Percentiles rank a stretch among this genome's conserved stretches.
phyloP scores from a whole-genome alignment of 2,329 filamentous ascomycete species.

The Ascochyta clinopodiicola region DNA sequence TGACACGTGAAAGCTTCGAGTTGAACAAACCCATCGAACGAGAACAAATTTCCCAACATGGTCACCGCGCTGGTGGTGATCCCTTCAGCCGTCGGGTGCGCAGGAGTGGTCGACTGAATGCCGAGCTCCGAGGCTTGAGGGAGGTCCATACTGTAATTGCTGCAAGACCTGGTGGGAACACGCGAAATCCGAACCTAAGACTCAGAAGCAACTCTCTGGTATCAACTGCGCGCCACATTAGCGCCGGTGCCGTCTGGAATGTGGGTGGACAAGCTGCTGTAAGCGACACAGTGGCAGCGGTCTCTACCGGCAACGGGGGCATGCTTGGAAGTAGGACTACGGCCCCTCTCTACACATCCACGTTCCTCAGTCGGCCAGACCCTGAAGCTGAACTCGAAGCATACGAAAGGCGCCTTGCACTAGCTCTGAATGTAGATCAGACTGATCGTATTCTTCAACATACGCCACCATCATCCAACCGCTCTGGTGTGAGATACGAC shows the following conservation, averaged over 20 bases:
- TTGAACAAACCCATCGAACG: slow-evolving; percentile 57
- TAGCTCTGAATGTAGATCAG: slow-evolving; percentile 81
- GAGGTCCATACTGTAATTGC: slow-evolving; percentile 41
- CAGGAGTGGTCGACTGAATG: slow-evolving; percentile 41
- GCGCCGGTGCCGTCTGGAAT: slow-evolving; percentile 75
- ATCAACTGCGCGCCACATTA: slow-evolving; percentile 57
- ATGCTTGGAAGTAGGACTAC: slow-evolving; percentile 74
- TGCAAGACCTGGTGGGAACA: slow-evolving; percentile 25
- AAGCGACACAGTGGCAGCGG: slow-evolving; percentile 55
- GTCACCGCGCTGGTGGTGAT: slow-evolving; percentile 54
- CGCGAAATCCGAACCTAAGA: slow-evolving; percentile 26
- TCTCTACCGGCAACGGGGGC: slow-evolving; percentile 69
- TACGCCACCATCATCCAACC: slow-evolving; percentile 18
- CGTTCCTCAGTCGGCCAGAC: slow-evolving; percentile 59
- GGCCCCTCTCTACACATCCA: slow-evolving; percentile 68
- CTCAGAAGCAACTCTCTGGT: slow-evolving; percentile 32
- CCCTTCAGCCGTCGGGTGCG: slow-evolving; percentile 59
- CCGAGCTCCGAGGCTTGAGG: slow-evolving; percentile 41
- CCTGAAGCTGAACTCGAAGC: slow-evolving; percentile 68
- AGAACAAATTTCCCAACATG: slow-evolving; percentile 56
- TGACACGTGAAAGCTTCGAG: slow-evolving; percentile 58
- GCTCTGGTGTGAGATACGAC: slow-evolving; percentile 8
- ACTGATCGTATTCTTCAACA: slow-evolving; percentile 67
- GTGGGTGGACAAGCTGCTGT: slow-evolving; percentile 73
- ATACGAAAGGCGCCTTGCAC: slow-evolving; percentile 76